Percentiles rank a stretch among this genome's conserved stretches.
These are phyloP conservation scores for Phytophthora litchii DNA, from an alignment of 352 stramenopile genomes.

Conservation along the genomic window DNA sequence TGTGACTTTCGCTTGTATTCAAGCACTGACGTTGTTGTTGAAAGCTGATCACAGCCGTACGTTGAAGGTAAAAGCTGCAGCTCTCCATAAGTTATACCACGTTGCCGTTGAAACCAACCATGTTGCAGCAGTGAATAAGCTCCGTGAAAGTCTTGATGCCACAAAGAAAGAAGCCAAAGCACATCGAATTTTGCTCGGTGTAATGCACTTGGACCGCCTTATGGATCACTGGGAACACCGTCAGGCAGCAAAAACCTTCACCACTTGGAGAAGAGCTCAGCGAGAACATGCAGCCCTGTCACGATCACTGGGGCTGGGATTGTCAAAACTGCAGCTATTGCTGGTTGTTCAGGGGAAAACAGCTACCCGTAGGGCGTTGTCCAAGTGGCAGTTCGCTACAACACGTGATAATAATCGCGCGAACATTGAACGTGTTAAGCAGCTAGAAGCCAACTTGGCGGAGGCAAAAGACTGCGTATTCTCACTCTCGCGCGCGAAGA, in stretches of 20 bases:
- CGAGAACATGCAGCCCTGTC: constrained; percentile 5
- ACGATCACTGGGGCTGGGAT: constrained; percentile 18
- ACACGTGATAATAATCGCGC: constrained; percentile 30
- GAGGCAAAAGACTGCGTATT: constrained; percentile 83
- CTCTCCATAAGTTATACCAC: constrained; percentile 29
- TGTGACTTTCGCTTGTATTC: constrained; percentile 15
- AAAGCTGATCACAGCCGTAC: constrained; percentile 6
- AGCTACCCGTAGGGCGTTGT: constrained; percentile 20
- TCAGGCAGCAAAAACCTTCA: constrained; percentile 30
- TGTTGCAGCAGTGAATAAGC: constrained; percentile 1
- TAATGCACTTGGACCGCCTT: constrained; percentile 30
- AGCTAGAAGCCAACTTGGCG: constrained; percentile 38
- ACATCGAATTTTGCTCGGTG: constrained; percentile 16
- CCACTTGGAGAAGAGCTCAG: constrained; percentile 19
- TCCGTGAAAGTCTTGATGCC: constrained; percentile 20
- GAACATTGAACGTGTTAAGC: constrained; percentile 31
- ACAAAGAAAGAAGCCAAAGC: constrained; percentile 10
- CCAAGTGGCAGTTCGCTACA: constrained; percentile 38
- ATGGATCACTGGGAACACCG: constrained; percentile 32
- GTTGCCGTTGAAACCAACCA: constrained; percentile 12
- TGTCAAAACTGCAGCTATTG: constrained; percentile 36
- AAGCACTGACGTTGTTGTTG: constrained; percentile 26
- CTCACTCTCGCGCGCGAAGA: constrained; percentile 65
- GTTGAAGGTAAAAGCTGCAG: constrained; percentile 32
- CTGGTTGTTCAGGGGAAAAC: constrained; percentile 22